Evolutionary conservation across 345 rosid genomes (phyloP).

Genomic region (Adansonia digitata): DNA sequence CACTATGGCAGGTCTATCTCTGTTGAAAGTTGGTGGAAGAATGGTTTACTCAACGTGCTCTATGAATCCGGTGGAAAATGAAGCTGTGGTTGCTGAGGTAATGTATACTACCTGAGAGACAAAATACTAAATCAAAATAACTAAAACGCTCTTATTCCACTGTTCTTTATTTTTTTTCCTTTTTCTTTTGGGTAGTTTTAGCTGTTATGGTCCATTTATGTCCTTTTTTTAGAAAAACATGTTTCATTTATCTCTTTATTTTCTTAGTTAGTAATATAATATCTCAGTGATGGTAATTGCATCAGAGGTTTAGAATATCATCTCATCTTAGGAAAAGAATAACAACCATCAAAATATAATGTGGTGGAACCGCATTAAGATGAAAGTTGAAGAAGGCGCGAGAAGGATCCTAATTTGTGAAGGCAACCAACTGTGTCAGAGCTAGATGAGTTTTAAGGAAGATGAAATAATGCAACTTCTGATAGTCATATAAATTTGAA

Average conservation of each 20-base stretch:
- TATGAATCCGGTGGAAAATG: slow-evolving; percentile 97
- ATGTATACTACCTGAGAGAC: neutral
- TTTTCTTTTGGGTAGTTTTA: neutral
- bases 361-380: neutral
- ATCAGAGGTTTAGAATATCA: neutral
- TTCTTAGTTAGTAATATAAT: neutral
- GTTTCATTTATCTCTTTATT: neutral
- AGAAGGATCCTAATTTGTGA: neutral
- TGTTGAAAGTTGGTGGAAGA: slow-evolving; percentile 92
- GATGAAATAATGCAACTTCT: neutral
- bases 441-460: neutral
- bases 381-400: neutral
- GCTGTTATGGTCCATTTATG: neutral
- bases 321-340: neutral
- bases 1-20: slow-evolving; percentile 55
- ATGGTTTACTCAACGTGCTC: slow-evolving; percentile 98
- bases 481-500: neutral
- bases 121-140: neutral
- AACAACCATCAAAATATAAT: neutral
- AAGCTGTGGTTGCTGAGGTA: slow-evolving; percentile 98
- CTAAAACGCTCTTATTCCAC: neutral
- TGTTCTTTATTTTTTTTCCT: neutral
- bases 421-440: neutral
- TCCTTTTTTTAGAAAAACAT: neutral
- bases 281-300: neutral